phyloP scores from a whole-genome alignment of 179 eudicot species.

The Corrigiola litoralis region DNA sequence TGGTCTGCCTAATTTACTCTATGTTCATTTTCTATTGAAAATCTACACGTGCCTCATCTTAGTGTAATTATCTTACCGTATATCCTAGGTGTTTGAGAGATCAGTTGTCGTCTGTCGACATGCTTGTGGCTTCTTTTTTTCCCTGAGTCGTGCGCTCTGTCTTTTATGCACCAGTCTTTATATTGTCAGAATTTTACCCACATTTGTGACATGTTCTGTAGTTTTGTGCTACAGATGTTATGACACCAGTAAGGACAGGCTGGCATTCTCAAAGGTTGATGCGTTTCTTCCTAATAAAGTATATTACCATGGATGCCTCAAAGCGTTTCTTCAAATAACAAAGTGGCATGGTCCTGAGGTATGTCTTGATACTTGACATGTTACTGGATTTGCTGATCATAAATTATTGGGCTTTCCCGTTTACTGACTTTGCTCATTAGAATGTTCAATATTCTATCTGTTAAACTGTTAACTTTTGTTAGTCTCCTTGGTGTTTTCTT shows the following conservation, averaged over 20 bases:
- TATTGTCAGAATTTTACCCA: not conserved
- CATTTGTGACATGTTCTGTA: conserved; percentile 6
- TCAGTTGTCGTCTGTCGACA: too few relatives aligned
- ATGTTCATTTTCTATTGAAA: too few relatives aligned
- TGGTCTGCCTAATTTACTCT: too few relatives aligned
- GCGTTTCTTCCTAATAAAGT: conserved; percentile 70
- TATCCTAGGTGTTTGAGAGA: too few relatives aligned
- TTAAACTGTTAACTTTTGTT: not conserved
- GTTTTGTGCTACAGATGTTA: conserved; percentile 55
- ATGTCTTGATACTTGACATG: not conserved
- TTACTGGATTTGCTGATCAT: not conserved
- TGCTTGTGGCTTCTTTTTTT: too few relatives aligned
- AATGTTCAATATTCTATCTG: not conserved
- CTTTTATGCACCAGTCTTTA: not conserved
- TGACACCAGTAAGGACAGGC: conserved; percentile 72
- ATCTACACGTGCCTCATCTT: too few relatives aligned
- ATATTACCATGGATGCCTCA: conserved; percentile 97
- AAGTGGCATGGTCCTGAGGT: conserved; percentile 99
- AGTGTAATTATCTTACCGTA: too few relatives aligned
- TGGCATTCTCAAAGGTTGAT: conserved; percentile 92
- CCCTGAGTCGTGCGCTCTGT: not conserved
- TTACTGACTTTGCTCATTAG: conserved; percentile 2
- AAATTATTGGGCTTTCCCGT: not conserved
- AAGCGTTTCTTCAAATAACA: conserved; percentile 81
- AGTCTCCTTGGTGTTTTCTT: not conserved